Percentiles rank a stretch among this genome's conserved stretches.
Conservation (phyloP, 1,284 basidiomycete species). For the Singerocomus rubriflavus region DNA sequence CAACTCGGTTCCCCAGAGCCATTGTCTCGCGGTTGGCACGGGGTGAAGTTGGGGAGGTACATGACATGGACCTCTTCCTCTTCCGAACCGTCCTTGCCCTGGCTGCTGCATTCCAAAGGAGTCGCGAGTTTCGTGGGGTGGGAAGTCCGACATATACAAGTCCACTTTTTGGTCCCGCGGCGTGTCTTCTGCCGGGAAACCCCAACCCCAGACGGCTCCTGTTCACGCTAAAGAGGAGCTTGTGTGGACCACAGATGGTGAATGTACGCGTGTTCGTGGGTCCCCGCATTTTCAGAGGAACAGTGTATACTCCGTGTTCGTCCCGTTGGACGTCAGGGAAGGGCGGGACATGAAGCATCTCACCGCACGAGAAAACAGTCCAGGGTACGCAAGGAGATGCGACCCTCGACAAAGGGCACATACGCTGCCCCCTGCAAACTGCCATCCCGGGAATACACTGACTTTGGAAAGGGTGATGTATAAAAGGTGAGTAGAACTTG, state of each 20-base stretch:
- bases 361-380: not conserved
- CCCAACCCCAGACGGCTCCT: not conserved
- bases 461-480: not conserved
- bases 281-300: not conserved
- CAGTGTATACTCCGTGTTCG: not conserved
- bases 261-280: not conserved
- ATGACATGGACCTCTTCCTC: not conserved
- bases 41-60: not conserved
- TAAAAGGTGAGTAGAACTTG: not conserved
- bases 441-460: not conserved
- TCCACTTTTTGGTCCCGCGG: not conserved
- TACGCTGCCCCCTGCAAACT: not conserved
- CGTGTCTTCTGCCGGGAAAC: not conserved
- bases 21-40: not conserved
- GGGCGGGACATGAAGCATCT: not conserved
- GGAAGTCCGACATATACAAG: not conserved
- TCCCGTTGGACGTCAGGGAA: not conserved
- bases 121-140: not conserved
- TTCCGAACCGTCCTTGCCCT: not conserved
- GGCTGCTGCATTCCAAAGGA: not conserved
- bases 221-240: not conserved
- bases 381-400: not conserved
- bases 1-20: not conserved
- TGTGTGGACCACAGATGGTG: not conserved
- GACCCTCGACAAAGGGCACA: not conserved